Percentiles rank a stretch among this genome's conserved stretches.
Conservation (phyloP, 257 asterid genomes). For the Capsicum pubescens region DNA sequence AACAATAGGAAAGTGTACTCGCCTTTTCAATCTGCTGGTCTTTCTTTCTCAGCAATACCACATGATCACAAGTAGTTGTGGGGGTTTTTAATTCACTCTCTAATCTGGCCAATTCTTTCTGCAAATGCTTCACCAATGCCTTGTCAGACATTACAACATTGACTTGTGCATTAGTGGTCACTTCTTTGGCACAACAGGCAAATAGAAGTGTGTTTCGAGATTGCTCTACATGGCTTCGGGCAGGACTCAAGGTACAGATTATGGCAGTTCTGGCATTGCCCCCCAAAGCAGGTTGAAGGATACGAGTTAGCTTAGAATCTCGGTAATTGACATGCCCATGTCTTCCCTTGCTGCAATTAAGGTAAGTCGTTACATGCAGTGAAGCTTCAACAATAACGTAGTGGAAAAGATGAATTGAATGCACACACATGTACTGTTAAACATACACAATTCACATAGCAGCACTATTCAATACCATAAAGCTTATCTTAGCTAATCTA, state of each 20-base stretch:
- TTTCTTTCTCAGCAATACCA: constrained; percentile 76
- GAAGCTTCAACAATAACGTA: constrained; percentile 11
- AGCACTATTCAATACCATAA: neutral
- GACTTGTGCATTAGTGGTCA: constrained; percentile 95
- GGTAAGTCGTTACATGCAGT: neutral
- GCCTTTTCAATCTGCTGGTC: constrained; percentile 92
- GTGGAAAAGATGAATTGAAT: neutral
- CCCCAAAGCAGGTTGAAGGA: constrained; percentile 96
- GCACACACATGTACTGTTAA: constrained; percentile 7
- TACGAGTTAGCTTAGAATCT: constrained; percentile 98
- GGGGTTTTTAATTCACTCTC: constrained; percentile 89
- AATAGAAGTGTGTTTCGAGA: constrained; percentile 95
- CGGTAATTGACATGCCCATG: constrained; percentile 92
- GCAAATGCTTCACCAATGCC: constrained; percentile 98
- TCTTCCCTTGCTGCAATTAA: constrained; percentile 90
- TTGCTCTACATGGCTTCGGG: constrained; percentile 97
- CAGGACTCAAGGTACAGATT: constrained; percentile 95
- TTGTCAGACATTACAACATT: constrained; percentile 99
- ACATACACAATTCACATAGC: constrained; percentile 15
- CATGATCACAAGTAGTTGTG: constrained; percentile 72
- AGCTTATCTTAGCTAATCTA: neutral
- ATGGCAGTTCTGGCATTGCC: constrained; percentile 99
- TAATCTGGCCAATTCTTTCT: constrained; percentile 94
- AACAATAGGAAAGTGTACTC: constrained; percentile 27
- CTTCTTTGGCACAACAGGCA: constrained; percentile 98